Evolutionary conservation across 2,329 filamentous ascomycete species (phyloP).

Genomic region (Aureobasidium pullulans): DNA sequence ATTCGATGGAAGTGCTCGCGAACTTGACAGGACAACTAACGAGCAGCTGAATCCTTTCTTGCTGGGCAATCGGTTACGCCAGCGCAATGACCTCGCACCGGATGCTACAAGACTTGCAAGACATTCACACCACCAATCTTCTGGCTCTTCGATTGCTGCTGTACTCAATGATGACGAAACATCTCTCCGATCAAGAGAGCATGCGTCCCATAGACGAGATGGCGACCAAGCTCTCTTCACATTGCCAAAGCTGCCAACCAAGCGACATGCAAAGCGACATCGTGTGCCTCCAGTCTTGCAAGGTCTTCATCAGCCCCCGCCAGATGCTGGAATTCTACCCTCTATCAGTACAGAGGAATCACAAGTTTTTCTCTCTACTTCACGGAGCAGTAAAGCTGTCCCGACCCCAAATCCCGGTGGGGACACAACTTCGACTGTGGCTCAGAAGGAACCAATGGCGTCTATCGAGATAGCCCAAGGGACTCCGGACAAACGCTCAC

Average conservation of each 20-base stretch:
- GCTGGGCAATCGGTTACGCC: conserved; percentile 15
- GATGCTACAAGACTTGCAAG: conserved; percentile 1
- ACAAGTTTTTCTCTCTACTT: conserved; percentile 6
- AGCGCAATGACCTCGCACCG: conserved; percentile 4
- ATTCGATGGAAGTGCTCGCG: conserved; percentile 22
- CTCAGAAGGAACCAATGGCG: background rate
- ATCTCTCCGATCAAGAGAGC: conserved; percentile 22
- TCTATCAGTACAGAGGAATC: conserved; percentile 47
- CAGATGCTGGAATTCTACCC: conserved; percentile 53
- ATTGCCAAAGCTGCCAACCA: conserved; percentile 32
- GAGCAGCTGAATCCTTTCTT: conserved; percentile 23
- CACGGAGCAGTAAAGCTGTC: background rate
- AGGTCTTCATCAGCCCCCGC: conserved; percentile 56
- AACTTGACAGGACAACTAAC: conserved; percentile 21
- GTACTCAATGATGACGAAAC: conserved; percentile 29
- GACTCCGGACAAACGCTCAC: conserved; percentile 5
- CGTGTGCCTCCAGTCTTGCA: conserved; percentile 46
- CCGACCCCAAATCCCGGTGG: background rate
- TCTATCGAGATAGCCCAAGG: background rate
- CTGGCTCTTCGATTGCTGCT: conserved; percentile 29
- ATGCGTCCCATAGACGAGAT: conserved; percentile 19
- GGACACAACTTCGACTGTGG: background rate
- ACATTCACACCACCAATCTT: conserved; percentile 16
- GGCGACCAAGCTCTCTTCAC: conserved; percentile 22
- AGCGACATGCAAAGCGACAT: conserved; percentile 23